These are phyloP conservation scores for Scytalidium lignicola DNA, from an alignment of 2,329 filamentous ascomycete genomes.

Conservation along the genomic window DNA sequence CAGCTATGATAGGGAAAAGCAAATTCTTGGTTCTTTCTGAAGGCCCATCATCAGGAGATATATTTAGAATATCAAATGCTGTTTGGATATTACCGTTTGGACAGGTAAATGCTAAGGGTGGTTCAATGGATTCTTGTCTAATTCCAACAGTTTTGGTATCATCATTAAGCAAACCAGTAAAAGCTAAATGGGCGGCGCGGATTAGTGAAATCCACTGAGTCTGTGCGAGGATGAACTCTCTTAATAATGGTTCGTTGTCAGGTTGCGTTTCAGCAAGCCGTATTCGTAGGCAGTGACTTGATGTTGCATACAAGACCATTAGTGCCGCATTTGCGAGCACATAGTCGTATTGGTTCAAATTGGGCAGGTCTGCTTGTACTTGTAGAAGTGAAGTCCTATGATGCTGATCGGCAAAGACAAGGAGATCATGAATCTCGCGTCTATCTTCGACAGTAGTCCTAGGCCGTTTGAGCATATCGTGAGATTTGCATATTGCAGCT, in stretches of 20 bases:
- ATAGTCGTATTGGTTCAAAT: constrained; percentile 28
- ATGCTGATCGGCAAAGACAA: constrained; percentile 30
- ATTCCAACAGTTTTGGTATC: not conserved
- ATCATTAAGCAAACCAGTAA: constrained; percentile 25
- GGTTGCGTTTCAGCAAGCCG: constrained; percentile 22
- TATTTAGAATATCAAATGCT: not conserved
- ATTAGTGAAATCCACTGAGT: constrained; percentile 34
- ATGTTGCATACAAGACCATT: constrained; percentile 37
- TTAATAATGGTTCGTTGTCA: constrained; percentile 10
- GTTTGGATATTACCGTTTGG: not conserved
- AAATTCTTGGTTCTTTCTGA: not conserved
- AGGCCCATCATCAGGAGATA: constrained; percentile 1
- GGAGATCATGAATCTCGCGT: constrained; percentile 6
- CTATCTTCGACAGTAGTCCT: not conserved
- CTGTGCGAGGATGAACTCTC: constrained; percentile 27
- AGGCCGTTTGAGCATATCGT: constrained; percentile 18
- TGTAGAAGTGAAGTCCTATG: constrained; percentile 33
- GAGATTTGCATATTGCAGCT: constrained; percentile 35
- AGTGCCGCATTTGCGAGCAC: constrained; percentile 35
- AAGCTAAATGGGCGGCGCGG: constrained; percentile 31
- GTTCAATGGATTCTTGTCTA: not conserved
- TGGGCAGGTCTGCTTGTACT: constrained; percentile 30
- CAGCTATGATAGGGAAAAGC: not conserved
- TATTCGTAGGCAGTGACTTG: constrained; percentile 33
- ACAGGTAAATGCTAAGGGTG: not conserved